Conservation (phyloP, 257 asterid species). For the Nicotiana tomentosiformis region DNA sequence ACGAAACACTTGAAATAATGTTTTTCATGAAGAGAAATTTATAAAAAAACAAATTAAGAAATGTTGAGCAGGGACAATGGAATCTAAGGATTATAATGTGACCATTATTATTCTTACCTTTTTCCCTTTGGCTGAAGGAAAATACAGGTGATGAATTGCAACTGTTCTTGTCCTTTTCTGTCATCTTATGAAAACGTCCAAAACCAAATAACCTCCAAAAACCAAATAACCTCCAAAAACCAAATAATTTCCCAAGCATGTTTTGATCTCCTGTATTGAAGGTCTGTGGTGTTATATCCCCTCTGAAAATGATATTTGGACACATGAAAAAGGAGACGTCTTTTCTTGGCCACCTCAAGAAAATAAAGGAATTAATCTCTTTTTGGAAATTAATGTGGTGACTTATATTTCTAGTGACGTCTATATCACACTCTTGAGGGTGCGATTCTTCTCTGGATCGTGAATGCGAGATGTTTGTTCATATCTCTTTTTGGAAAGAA, state of each 20-base stretch:
- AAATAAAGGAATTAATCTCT: too few species aligned
- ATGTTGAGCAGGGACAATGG: neutral
- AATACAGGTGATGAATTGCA: neutral
- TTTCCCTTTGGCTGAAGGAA: neutral
- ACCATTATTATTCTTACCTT: neutral
- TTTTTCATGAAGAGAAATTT: neutral
- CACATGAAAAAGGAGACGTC: neutral
- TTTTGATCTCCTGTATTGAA: neutral
- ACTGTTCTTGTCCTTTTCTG: neutral
- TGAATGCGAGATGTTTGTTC: too few species aligned
- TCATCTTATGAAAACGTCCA: neutral
- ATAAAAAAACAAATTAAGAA: neutral
- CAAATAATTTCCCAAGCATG: neutral
- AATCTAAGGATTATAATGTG: neutral
- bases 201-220: neutral
- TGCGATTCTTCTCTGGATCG: too few species aligned
- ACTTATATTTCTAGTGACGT: too few species aligned
- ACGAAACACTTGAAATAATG: neutral
- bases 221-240: neutral
- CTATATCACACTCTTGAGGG: too few species aligned
- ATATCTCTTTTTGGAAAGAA: too few species aligned
- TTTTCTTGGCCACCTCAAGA: neutral
- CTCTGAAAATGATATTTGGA: neutral
- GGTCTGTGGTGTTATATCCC: neutral
- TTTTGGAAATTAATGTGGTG: too few species aligned